Base-by-base conservation (phyloP, 257 asterid species). In the Craterostigma plantagineum region DNA sequence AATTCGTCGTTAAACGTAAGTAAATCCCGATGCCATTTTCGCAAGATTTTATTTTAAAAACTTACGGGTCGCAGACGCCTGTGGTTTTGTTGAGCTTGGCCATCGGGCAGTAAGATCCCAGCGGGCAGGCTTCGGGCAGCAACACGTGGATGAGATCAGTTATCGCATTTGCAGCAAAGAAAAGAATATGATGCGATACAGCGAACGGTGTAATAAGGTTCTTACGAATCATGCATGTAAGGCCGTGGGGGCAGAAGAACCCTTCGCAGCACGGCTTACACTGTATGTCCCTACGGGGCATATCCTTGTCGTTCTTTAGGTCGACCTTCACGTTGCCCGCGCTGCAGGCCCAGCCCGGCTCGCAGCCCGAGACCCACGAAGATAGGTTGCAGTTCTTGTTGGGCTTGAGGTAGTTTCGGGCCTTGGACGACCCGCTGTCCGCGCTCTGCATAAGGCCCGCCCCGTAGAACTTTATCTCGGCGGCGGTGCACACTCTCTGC, bases 211-310 rank as follows among this genome's bases (percentile, higher is more conserved):
- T 23, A 23, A 23, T n/a, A n/a, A n/a, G n/a, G n/a, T n/a, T n/a
- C 94, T 75, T 59, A 90, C 99, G 99, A 52, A 90, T 77, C 99
- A 90, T 90, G 91, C 99, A 90, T 35, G 95, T 83, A 46, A 90
- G 92, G 14, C 99, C 99, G 12, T 60, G 86, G 43, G 99, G 99
- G 48, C 99, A 90, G 67, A 90, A 90, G 77, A 90, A 90, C 41
- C 99, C 99, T 38, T 59, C 77, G 45, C 99, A 90, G 48, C 99
- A 90, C 33, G 99, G 78, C 49, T 56, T 60, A 33, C 94, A 90
- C n/a, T 72, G 54, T 2, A 36, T 51, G 48, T 45, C 35, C 59
- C 95, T 70, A 1, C 12, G 14, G 1, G 96, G 99, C 18, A 79
- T 77, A 9, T 66, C 75, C 48, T 72, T 67, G 9, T 59, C 30